phyloP scores from a whole-genome alignment of 306 rosid genomes.

The Purshia tridentata region DNA sequence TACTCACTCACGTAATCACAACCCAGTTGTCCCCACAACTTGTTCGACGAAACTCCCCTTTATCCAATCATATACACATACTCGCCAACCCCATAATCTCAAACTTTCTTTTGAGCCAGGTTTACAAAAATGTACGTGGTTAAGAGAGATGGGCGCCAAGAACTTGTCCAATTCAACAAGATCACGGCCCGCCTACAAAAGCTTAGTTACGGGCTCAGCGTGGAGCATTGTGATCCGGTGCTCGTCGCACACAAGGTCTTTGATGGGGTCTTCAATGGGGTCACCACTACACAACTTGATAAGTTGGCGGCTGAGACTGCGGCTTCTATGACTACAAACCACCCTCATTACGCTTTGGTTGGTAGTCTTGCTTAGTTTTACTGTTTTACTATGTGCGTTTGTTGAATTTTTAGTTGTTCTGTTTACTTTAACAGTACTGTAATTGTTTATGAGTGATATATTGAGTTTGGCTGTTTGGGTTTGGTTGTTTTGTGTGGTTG shows the following conservation, averaged over 20 bases:
- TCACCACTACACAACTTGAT: conserved; percentile 83
- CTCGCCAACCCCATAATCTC: background rate
- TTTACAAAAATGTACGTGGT: conserved; percentile 61
- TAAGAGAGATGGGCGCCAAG: conserved; percentile 83
- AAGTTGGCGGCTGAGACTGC: conserved; percentile 92
- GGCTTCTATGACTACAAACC: conserved; percentile 77
- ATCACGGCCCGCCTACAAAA: conserved; percentile 78
- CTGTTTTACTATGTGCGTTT: background rate
- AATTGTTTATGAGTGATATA: background rate
- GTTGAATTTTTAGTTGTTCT: background rate
- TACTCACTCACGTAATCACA: background rate
- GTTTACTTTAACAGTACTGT: background rate
- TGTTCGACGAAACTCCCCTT: background rate
- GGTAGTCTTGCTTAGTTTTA: conserved; percentile 16
- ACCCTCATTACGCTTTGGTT: conserved; percentile 85
- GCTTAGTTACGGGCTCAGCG: conserved; percentile 72
- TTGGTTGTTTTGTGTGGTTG: background rate
- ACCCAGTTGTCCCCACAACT: background rate
- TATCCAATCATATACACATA: background rate
- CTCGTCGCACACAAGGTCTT: conserved; percentile 79
- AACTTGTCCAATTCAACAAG: conserved; percentile 77
- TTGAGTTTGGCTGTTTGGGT: background rate
- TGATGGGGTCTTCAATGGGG: conserved; percentile 83
- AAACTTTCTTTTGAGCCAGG: background rate
- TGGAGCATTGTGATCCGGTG: conserved; percentile 78